Percentiles rank a stretch among this genome's conserved stretches.
Evolutionary conservation across 306 rosid species (phyloP).

Genomic region (Quercus mongolica): DNA sequence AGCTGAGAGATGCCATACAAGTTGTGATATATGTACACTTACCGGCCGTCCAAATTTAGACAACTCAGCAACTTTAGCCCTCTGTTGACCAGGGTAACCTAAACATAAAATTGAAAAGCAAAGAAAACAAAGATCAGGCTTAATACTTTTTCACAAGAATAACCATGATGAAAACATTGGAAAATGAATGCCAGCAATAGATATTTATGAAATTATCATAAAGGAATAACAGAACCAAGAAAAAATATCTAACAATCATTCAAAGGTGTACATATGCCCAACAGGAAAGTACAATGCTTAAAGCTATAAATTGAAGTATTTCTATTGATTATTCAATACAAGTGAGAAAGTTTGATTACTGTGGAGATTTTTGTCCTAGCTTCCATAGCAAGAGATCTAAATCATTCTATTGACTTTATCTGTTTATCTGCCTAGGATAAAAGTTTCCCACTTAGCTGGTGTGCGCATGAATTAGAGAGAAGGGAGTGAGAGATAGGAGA

Average conservation of each 20-base stretch:
- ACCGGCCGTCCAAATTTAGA: conserved; percentile 95
- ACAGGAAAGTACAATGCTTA: not conserved
- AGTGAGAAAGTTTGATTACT: not conserved
- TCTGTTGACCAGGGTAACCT: conserved; percentile 84
- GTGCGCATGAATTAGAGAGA: not conserved
- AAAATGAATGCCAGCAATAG: not conserved
- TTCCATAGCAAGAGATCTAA: no score
- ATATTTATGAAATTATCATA: not conserved
- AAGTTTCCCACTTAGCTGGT: no score
- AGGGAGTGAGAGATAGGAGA: not conserved
- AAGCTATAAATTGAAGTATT: not conserved
- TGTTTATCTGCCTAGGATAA: no score
- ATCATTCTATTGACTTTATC: no score
- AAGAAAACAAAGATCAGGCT: not conserved
- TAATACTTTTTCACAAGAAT: not conserved
- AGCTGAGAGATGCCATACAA: conserved; percentile 12
- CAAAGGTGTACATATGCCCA: not conserved
- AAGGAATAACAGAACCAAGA: conserved; percentile 4
- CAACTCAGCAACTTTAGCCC: conserved; percentile 67
- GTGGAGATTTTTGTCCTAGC: not conserved
- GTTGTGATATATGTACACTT: conserved; percentile 31
- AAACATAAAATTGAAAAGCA: conserved; percentile 18
- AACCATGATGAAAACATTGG: not conserved
- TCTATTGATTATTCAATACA: not conserved
- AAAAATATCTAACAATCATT: not conserved